Evolutionary conservation across 2,329 filamentous ascomycete species (phyloP), one percentile per base, ranked within the genome.

Genomic region (Sporothrix variecibatus): DNA sequence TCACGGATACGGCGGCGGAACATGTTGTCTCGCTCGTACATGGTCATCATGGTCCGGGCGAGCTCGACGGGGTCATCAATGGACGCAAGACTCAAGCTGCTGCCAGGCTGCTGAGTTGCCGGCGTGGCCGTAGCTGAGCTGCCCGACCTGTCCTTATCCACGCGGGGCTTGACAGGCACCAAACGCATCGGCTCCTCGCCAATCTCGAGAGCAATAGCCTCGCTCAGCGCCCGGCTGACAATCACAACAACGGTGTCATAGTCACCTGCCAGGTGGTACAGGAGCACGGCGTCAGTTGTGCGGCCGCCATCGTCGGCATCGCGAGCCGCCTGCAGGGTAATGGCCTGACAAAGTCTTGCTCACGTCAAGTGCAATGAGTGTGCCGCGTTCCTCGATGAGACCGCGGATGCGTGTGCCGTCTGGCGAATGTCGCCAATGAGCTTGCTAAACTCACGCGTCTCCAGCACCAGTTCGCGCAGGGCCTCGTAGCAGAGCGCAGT

Each of bases 271-370:
- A 99, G 87, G 82, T 99, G 95, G 82, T 97, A 98, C 71, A 99
- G 87, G 70, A 99, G 87, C 17, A 98, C 95, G 1, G 97, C 95
- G 82, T 99, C 96, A 0, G 95, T 97, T 1, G 92, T 94, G 69
- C 97, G 90, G 53, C 96, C 95, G 79, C 95, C 97, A 81, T 98
- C 95, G 78, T 99, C 95, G 4, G 96, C 96, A 79, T 95, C 94
- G 77, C 92, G 92, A 56, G 96, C 96, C 9, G 96, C 96, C 82
- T 97, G 94, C 60, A 96, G 87, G 1, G 95, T 98, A 79, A 99
- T 95, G n/a, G 92, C 92, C 79, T 92, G 82, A 99, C 89, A 81
- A 98, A 96, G 77, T 97, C 93, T 72, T 92, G 90, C 80, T 96
- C 91, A 77, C 93, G 91, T 89, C 88, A 28, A 98, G 86, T 56